phyloP scores from a whole-genome alignment of 2,329 filamentous ascomycete species.

The Drechslerella stenobrocha region DNA sequence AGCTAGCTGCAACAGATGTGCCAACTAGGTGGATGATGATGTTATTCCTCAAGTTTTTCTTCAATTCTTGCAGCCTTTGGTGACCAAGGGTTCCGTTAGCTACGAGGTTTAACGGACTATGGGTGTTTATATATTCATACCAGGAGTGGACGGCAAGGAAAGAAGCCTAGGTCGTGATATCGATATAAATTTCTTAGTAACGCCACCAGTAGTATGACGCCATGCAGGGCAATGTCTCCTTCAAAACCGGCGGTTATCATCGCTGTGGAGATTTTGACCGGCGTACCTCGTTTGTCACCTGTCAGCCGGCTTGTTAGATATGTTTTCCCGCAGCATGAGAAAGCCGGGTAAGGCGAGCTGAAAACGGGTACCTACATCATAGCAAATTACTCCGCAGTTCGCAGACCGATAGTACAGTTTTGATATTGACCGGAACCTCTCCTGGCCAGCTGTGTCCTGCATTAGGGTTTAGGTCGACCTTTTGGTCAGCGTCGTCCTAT shows the following conservation, averaged over 20 bases:
- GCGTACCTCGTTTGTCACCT: conserved; percentile 45
- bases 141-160: conserved; percentile 53
- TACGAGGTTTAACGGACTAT: not conserved
- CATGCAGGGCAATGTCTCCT: not conserved
- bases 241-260: not conserved
- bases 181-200: not conserved
- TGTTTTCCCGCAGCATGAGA: not conserved
- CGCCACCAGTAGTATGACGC: not conserved
- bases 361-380: conserved; percentile 50
- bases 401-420: conserved; percentile 84
- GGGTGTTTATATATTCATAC: conserved; percentile 34
- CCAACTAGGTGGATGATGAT: conserved; percentile 62
- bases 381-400: conserved; percentile 52
- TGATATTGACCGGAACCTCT: conserved; percentile 91
- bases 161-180: conserved; percentile 45
- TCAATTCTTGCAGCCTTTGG: conserved; percentile 53
- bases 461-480: not conserved
- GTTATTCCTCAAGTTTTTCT: conserved; percentile 53
- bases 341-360: not conserved
- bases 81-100: conserved; percentile 25
- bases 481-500: not conserved
- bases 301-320: conserved; percentile 6
- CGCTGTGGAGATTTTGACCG: not conserved
- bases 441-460: conserved; percentile 71
- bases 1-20: too few relatives aligned